A percentile compares a stretch with the other conserved stretches of the same genome.
Evolutionary conservation across 805 yeast genomes (phyloP).

Genomic region (Candida succiphila): DNA sequence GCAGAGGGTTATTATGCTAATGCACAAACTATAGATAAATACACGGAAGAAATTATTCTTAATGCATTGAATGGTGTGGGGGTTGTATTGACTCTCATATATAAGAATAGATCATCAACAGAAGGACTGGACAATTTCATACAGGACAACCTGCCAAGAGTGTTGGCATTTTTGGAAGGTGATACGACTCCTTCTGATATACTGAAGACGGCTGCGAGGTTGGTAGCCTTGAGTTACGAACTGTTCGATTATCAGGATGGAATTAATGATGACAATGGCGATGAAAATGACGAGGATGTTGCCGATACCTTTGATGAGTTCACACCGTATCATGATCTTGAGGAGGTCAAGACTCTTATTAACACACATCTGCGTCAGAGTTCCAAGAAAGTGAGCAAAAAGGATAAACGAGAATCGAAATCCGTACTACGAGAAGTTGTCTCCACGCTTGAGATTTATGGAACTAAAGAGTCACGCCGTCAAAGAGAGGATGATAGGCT

Average conservation of each 20-base stretch:
- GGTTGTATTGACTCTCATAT: conserved; percentile 32
- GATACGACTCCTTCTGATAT: conserved; percentile 29
- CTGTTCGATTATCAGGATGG: conserved; percentile 32
- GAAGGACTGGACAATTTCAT: conserved; percentile 31
- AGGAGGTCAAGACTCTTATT: conserved; percentile 30
- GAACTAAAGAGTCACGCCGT: conserved; percentile 15
- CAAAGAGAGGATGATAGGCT: conserved; percentile 11
- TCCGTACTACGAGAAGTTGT: conserved; percentile 52
- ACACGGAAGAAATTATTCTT: conserved; percentile 25
- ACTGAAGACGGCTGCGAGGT: conserved; percentile 43
- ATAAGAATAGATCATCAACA: conserved; percentile 22
- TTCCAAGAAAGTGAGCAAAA: conserved; percentile 48
- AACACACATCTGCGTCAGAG: conserved; percentile 38
- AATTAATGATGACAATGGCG: conserved; percentile 27
- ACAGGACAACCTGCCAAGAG: conserved; percentile 28
- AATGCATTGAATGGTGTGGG: conserved; percentile 39
- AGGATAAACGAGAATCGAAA: conserved; percentile 49
- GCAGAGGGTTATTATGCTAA: conserved; percentile 26
- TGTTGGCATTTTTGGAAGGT: conserved; percentile 32
- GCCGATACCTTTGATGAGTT: conserved; percentile 15
- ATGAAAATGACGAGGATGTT: conserved; percentile 32
- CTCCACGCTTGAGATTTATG: conserved; percentile 32
- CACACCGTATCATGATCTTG: conserved; percentile 45
- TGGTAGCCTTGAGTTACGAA: conserved; percentile 49
- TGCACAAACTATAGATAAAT: conserved; percentile 17